These are phyloP conservation scores for Leccinum aurantiacum DNA, from an alignment of 768 basidiomycete genomes.

Conservation along the genomic window DNA sequence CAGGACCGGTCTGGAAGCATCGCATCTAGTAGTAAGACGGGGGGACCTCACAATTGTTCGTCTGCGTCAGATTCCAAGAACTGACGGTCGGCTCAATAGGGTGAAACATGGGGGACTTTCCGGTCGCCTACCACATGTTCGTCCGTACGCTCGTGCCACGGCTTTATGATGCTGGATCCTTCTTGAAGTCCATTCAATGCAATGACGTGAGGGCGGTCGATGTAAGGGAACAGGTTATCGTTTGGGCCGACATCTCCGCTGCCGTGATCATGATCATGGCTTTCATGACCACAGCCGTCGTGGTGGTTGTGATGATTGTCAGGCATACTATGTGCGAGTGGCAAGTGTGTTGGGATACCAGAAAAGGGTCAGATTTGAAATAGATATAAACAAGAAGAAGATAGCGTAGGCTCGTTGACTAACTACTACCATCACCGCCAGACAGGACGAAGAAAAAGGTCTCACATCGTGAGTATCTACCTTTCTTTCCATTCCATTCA, in stretches of 20 bases:
- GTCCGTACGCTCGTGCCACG: slow-evolving; percentile 77
- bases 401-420: neutral
- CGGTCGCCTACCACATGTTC: slow-evolving; percentile 58
- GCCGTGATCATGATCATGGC: slow-evolving; percentile 58
- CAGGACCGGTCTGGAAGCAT: neutral
- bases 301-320: slow-evolving; percentile 42
- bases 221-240: slow-evolving; percentile 71
- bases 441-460: neutral
- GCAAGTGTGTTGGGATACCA: neutral
- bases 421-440: neutral
- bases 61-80: slow-evolving; percentile 88
- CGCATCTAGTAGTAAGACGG: neutral
- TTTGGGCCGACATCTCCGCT: slow-evolving; percentile 49
- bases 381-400: slow-evolving; percentile 15
- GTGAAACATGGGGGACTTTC: neutral
- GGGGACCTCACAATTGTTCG: slow-evolving; percentile 71
- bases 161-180: slow-evolving; percentile 71
- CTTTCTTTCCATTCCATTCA: slow-evolving; percentile 11
- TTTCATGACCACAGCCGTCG: slow-evolving; percentile 58
- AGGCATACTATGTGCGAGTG: slow-evolving; percentile 12
- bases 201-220: slow-evolving; percentile 78
- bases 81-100: slow-evolving; percentile 40
- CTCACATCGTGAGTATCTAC: slow-evolving; percentile 15
- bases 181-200: slow-evolving; percentile 66
- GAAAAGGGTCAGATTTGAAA: slow-evolving; percentile 6